These are phyloP conservation scores for Castanea sativa DNA, from an alignment of 306 rosid genomes.

Conservation along the genomic window DNA sequence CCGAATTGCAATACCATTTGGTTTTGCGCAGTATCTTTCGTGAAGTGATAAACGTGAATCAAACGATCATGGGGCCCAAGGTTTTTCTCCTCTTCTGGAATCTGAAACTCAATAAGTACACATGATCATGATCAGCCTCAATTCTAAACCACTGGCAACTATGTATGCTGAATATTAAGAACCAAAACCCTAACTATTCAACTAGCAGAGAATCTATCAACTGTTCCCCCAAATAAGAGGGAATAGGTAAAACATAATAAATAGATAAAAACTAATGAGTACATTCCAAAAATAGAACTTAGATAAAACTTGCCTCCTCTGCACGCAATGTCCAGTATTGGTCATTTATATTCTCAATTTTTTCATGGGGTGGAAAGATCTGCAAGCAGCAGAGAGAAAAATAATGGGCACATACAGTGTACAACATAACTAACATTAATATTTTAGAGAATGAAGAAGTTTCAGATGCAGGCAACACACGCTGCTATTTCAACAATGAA, in stretches of 20 bases:
- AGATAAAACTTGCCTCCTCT: slow-evolving; percentile 54
- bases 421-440: background rate
- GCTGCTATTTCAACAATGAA: background rate
- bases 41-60: slow-evolving; percentile 90
- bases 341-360: slow-evolving; percentile 76
- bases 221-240: background rate
- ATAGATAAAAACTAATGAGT: background rate
- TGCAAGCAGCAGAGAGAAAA: slow-evolving; percentile 24
- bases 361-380: slow-evolving; percentile 64
- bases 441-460: background rate
- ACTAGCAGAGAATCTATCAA: background rate
- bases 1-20: slow-evolving; percentile 46
- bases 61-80: slow-evolving; percentile 71
- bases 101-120: slow-evolving; percentile 34
- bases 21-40: slow-evolving; percentile 68
- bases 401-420: background rate
- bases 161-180: background rate
- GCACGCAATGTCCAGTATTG: slow-evolving; percentile 83
- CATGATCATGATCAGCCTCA: slow-evolving; percentile 9
- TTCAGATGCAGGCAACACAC: background rate
- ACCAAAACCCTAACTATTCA: background rate
- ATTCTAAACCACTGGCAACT: background rate
- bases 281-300: background rate
- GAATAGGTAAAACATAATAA: background rate
- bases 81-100: slow-evolving; percentile 84